Evolutionary conservation across 768 basidiomycete species (phyloP).

Genomic region (Lactarius deliciosus): DNA sequence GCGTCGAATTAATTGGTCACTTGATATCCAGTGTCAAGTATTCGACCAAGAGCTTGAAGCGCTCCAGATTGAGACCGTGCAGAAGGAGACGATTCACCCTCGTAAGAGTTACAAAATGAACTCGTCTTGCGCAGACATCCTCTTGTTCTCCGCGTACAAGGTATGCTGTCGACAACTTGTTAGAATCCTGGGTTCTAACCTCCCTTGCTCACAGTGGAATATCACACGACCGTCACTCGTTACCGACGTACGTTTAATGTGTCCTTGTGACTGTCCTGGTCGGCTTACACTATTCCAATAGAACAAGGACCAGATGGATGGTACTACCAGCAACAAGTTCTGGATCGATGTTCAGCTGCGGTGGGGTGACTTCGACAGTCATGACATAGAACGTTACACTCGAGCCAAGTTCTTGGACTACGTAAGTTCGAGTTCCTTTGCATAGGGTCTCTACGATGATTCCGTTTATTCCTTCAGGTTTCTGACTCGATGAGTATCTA

Average conservation of each 20-base stretch:
- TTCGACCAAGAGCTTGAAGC: constrained; percentile 99
- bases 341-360: constrained; percentile 96
- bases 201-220: constrained; percentile 69
- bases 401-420: constrained; percentile 99
- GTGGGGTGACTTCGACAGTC: constrained; percentile 99
- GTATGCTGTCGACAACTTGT: constrained; percentile 34
- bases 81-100: constrained; percentile 99
- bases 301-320: constrained; percentile 94
- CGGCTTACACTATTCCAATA: constrained; percentile 35
- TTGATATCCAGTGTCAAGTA: constrained; percentile 74
- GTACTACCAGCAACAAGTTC: constrained; percentile 98
- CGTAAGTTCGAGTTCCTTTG: constrained; percentile 43
- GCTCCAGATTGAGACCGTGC: constrained; percentile 97
- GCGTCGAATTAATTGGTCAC: neutral
- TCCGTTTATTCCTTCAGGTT: constrained; percentile 46
- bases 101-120: constrained; percentile 99
- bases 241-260: constrained; percentile 68
- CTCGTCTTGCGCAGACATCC: constrained; percentile 97
- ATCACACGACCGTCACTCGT: constrained; percentile 94
- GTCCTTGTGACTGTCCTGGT: neutral
- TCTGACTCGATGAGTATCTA: constrained; percentile 99
- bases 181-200: constrained; percentile 10
- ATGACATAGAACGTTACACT: constrained; percentile 98
- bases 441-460: neutral
- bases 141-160: constrained; percentile 94